Base-by-base conservation (phyloP, 768 basidiomycete genomes). In the Vishniacozyma victoriae region DNA sequence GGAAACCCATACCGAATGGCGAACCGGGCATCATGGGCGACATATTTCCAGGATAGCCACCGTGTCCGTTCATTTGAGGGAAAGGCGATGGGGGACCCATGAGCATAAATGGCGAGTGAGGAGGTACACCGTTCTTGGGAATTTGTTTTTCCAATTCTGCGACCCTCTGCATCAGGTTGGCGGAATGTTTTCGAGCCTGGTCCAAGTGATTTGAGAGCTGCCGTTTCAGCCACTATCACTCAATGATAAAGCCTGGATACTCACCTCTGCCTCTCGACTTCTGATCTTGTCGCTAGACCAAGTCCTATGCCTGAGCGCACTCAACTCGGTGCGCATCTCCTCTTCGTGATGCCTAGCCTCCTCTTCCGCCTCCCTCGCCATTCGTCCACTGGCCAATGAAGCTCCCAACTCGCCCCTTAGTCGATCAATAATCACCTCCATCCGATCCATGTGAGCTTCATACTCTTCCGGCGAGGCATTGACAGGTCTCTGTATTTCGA, bases 351-450 rank as follows among this genome's bases (percentile, higher is more conserved):
- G n/a, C n/a, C n/a, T 36, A 3, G 26, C 42, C 5, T 48, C 38
- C 7, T n/a, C 38, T n/a, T 40, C 46, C n/a, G 35, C 18, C 5
- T 26, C 41, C 18, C 26, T 26, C 1, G 19, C 15, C 24, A 13
- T 26, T 9, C 27, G 40, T 12, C 40, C 40, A 24, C 22, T 22
- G 27, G 15, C 13, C 40, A 23, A 15, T 27, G 15, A 20, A 7
- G n/a, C n/a, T n/a, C 64, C 64, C 33, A 67, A 61, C 38, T 67
- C 64, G 15, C 56, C 64, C 26, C 64, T 48, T 5, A 67, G 40
- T 4, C 46, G 19, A 41, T 67, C 64, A 6, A 67, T 63, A 37
- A 50, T 59, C 31, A 46, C 39, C 37, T 67, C 64, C 6, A 54
- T 47, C 35, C 59, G 48, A 4, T 54, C 46, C 40, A 71, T 46